Conservation (phyloP, 805 yeast genomes). For the Kluyveromyces nonfermentans region DNA sequence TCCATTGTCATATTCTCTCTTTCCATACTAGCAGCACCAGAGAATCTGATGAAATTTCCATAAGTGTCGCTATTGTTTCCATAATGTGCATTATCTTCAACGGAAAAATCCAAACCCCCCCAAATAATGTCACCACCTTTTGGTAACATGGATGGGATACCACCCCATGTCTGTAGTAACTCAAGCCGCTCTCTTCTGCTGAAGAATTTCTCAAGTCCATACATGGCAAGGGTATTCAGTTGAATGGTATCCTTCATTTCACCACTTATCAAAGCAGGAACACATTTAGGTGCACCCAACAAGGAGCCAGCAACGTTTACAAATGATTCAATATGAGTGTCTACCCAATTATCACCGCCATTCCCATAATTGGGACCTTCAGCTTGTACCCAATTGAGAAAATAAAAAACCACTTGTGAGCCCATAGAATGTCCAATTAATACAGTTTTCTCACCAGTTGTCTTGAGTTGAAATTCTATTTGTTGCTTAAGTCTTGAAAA, state of each 20-base stretch:
- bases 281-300: constrained; percentile 90
- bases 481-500: constrained; percentile 66
- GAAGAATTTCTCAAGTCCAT: constrained; percentile 90
- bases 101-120: constrained; percentile 75
- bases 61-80: constrained; percentile 35
- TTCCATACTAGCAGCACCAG: constrained; percentile 27
- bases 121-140: constrained; percentile 88
- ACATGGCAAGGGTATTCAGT: constrained; percentile 82
- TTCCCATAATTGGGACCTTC: constrained; percentile 71
- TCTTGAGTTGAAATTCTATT: constrained; percentile 50
- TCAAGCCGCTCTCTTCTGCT: constrained; percentile 83
- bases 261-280: constrained; percentile 88
- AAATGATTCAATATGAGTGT: constrained; percentile 69
- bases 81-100: constrained; percentile 37
- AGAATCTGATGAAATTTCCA: constrained; percentile 68
- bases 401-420: constrained; percentile 77
- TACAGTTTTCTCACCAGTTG: constrained; percentile 59
- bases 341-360: constrained; percentile 88
- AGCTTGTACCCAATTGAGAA: constrained; percentile 95
- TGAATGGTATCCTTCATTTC: constrained; percentile 98
- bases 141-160: constrained; percentile 90
- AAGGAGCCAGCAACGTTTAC: constrained; percentile 86
- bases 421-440: constrained; percentile 96
- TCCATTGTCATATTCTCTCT: constrained; percentile 52
- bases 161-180: constrained; percentile 65